Evolutionary conservation across 495 filamentous ascomycete species (phyloP), one percentile per base, ranked within the genome.

Genomic region (Mytilinidion resinicola): DNA sequence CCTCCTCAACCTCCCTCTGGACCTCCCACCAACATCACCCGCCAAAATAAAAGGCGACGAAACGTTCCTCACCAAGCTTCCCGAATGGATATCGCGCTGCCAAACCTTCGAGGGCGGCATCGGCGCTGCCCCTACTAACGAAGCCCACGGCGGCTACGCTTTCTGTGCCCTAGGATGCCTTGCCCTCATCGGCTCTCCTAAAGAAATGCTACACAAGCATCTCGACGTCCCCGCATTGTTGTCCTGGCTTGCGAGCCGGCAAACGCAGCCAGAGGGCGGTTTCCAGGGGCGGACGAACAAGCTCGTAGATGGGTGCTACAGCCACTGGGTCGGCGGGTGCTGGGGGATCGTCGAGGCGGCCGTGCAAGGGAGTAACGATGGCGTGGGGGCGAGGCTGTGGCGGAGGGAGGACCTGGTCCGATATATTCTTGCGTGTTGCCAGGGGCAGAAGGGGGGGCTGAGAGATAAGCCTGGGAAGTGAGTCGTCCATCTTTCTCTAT

Each of bases 21-120:
- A 85, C 33, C 77, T 96, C 53, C 82, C 90, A 14, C 72, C 77
- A n/a, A 82, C 85, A 42, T 72, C 77, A 34, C 73, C 77, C 57
- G 79, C 80, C 37, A 72, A 81, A 38, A 53, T 68, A 11, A 63
- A 64, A 33, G 80, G 78, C 55, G 65, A 71, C 33, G 71, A 73
- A 48, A 73, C 76, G 39, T 82, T 97, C 41, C 73, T 85, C 6
- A 82, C 82, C 50, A 81, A 83, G 6, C 78, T 96, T 8, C 80
- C 79, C 2, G 84, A 91, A 58, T 97, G 92, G 77, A 75, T 98
- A 37, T 80, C 83, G 4, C 75, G 84, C 74, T 97, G 91, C 90
- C 92, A 97, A 79, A 92, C 87, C 10, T 96, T 84, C 66, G 93
- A 98, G 74, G 93, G 93, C 52, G 93, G 93, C 33, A 88, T 97